A percentile compares a stretch with the other conserved stretches of the same genome.
Conservation (phyloP, 2,329 filamentous ascomycete species). For the Epichloe uncinata region DNA sequence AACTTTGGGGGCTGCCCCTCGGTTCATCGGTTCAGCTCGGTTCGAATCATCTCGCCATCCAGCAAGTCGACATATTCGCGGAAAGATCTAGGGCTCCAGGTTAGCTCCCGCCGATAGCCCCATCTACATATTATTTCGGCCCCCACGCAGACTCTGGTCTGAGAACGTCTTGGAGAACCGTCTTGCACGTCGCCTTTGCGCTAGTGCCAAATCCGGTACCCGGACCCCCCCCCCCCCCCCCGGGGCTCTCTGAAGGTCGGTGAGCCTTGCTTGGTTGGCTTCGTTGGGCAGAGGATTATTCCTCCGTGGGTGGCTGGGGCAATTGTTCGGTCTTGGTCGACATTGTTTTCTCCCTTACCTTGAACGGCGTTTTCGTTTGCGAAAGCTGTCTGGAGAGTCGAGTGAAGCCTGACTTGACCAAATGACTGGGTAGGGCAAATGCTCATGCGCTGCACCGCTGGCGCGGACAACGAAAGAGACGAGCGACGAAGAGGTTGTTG, state of each 20-base stretch:
- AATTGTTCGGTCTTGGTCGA: not conserved
- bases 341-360: not conserved
- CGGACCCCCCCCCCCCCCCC: conserved; percentile 2
- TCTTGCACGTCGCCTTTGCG: not conserved
- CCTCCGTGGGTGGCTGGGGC: conserved; percentile 2
- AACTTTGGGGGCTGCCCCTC: not conserved
- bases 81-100: not conserved
- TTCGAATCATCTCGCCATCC: not conserved
- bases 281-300: not conserved
- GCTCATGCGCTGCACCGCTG: not conserved
- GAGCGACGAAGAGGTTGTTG: not conserved
- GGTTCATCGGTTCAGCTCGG: not conserved
- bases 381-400: not conserved
- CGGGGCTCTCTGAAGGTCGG: conserved; percentile 3
- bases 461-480: not conserved
- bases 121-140: not conserved
- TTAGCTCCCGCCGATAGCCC: not conserved
- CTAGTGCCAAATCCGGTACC: conserved; percentile 4
- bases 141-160: not conserved
- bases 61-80: not conserved
- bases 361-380: not conserved
- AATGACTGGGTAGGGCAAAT: conserved; percentile 1
- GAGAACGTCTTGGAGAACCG: not conserved
- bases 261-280: conserved; percentile 2
- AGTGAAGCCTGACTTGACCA: not conserved